A percentile compares a stretch with the other conserved stretches of the same genome.
Evolutionary conservation across 495 filamentous ascomycete genomes (phyloP).

Genomic region (Neurospora cerealis): DNA sequence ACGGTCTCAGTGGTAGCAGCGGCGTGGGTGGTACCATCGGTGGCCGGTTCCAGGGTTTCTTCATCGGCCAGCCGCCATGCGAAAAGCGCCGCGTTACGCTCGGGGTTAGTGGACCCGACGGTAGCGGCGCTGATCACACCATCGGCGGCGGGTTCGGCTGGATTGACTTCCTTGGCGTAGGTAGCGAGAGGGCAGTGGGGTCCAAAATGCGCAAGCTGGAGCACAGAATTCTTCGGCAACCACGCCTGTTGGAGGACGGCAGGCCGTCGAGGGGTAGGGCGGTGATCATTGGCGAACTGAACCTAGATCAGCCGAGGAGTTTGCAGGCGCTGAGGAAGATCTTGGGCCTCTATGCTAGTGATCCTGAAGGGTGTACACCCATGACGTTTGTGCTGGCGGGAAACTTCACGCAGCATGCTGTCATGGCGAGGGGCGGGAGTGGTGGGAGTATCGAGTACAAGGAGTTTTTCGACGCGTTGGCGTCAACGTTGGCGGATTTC

Average conservation of each 20-base stretch:
- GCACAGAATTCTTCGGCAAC: slow-evolving; percentile 29
- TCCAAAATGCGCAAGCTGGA: slow-evolving; percentile 72
- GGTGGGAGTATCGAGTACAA: slow-evolving; percentile 84
- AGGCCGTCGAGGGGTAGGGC: slow-evolving; percentile 37
- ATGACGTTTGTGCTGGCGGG: slow-evolving; percentile 72
- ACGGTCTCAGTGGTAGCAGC: slow-evolving; percentile 58
- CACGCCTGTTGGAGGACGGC: slow-evolving; percentile 2
- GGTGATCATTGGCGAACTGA: slow-evolving; percentile 68
- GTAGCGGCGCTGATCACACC: slow-evolving; percentile 41
- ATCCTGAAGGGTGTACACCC: slow-evolving; percentile 55
- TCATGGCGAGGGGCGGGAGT: slow-evolving; percentile 58
- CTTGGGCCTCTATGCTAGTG: slow-evolving; percentile 55
- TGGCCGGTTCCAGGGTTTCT: slow-evolving; percentile 79
- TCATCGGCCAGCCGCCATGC: slow-evolving; percentile 79
- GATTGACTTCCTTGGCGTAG: slow-evolving; percentile 90
- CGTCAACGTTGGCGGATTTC: slow-evolving; percentile 74
- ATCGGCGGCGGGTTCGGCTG: slow-evolving; percentile 83
- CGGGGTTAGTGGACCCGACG: slow-evolving; percentile 49
- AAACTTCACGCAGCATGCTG: slow-evolving; percentile 68
- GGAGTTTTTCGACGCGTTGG: slow-evolving; percentile 82
- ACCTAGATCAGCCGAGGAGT: slow-evolving; percentile 70
- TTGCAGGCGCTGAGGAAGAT: slow-evolving; percentile 70
- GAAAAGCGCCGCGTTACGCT: slow-evolving; percentile 73
- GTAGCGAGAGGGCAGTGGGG: slow-evolving; percentile 79
- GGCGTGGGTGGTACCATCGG: slow-evolving; percentile 84